Base-by-base conservation (phyloP, 2,329 filamentous ascomycete genomes). In the Ophiostoma himal-ulmi region DNA sequence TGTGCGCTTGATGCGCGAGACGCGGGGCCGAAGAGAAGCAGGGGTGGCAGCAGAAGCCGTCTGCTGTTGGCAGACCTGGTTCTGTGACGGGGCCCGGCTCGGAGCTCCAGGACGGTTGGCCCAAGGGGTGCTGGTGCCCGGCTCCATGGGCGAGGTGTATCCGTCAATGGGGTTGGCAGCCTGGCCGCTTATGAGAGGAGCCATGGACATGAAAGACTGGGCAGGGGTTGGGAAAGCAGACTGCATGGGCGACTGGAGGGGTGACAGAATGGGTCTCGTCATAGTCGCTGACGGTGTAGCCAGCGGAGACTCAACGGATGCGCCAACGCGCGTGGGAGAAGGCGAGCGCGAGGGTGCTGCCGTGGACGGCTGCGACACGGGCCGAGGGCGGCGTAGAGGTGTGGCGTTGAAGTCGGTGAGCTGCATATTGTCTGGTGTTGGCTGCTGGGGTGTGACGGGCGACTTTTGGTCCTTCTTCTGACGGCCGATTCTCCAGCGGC, bases 141-240 rank as follows among this genome's bases (percentile, higher is more conserved):
- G 48, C 5, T 26, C 65, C 17, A 65, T 37, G 34, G 68, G 52
- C 4, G 60, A 8, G 2, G 44, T 30, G 39, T 13, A 4, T 30
- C 14, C 41, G 14, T 41, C 8, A 4, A 26, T 22, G 34, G 34
- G 60, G 20, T 64, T 39, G 11, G 60, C 30, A 3, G 60, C 7
- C 60, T 65, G 62, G 20, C 62, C 37, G 62, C 20, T 39, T 2
- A 65, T 10, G 6, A 72, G 69, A 11, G 71, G 68, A 1, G 70
- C 62, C 0, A 70, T 68, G 0, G 72, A 71, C 41, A 60, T 68
- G 8, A 70, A 73, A 5, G 70, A 72, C 26, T 44, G 64, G 7
- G 52, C 54, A 0, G 71, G 70, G 5, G 71, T 70, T 11, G 67
- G 60, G 5, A 36, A n/a, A 11, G 70, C 22, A 0, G 71, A 67